Evolutionary conservation across 352 stramenopile species (phyloP).

Genomic region (Pythium sp.): DNA sequence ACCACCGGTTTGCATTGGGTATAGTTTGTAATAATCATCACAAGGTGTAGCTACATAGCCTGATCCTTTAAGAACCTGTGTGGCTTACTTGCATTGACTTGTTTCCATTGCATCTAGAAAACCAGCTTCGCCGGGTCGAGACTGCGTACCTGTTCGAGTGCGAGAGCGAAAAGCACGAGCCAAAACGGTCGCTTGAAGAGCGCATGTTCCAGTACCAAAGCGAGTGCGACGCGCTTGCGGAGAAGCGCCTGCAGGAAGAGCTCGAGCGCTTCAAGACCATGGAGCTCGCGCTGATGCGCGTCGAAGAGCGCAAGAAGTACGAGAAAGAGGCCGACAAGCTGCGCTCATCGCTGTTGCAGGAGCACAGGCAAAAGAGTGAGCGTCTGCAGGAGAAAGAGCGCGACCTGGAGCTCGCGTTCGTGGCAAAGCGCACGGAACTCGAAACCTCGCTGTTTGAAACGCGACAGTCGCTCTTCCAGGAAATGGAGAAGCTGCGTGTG

Average conservation of each 20-base stretch:
- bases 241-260: constrained; percentile 51
- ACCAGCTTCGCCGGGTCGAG: constrained; percentile 66
- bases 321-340: constrained; percentile 47
- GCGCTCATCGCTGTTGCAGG: constrained; percentile 37
- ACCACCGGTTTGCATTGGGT: constrained; percentile 56
- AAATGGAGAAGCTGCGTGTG: constrained; percentile 56
- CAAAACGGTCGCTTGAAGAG: constrained; percentile 45
- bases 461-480: constrained; percentile 57
- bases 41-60: not conserved
- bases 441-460: constrained; percentile 68
- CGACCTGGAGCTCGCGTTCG: constrained; percentile 61
- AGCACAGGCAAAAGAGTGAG: constrained; percentile 45
- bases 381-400: constrained; percentile 51
- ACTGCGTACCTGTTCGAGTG: constrained; percentile 48
- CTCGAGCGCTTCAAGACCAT: constrained; percentile 51
- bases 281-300: constrained; percentile 51
- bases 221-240: constrained; percentile 60
- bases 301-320: constrained; percentile 57
- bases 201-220: constrained; percentile 66
- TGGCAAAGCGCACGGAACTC: constrained; percentile 42
- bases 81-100: not conserved
- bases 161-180: constrained; percentile 33
- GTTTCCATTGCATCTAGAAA: constrained; percentile 29
- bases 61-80: not conserved
- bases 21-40: not conserved